phyloP scores from a whole-genome alignment of 345 rosid species.

The Erucastrum elatum region DNA sequence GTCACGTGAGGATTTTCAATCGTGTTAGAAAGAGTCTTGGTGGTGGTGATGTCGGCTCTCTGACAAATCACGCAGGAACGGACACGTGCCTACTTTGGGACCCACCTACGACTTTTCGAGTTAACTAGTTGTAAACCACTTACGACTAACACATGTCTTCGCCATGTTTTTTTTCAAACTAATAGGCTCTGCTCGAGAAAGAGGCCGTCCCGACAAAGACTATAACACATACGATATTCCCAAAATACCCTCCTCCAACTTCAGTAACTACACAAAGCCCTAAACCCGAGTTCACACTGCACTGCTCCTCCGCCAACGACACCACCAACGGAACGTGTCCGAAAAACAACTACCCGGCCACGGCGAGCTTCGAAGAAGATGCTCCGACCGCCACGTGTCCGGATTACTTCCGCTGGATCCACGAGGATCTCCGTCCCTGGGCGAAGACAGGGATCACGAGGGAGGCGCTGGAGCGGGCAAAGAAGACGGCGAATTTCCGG shows the following conservation, averaged over 20 bases:
- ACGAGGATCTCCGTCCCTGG: constrained; percentile 74
- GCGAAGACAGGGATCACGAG: constrained; percentile 55
- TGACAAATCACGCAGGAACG: neutral
- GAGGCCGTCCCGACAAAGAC: constrained; percentile 9
- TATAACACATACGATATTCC: neutral
- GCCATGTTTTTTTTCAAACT: neutral
- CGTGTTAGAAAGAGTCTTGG: constrained; percentile 5
- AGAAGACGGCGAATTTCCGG: constrained; percentile 58
- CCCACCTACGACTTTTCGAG: constrained; percentile 2
- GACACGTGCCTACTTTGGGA: constrained; percentile 20
- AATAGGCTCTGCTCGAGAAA: constrained; percentile 24
- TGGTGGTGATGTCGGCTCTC: constrained; percentile 20
- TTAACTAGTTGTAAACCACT: constrained; percentile 23
- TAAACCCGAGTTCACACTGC: constrained; percentile 26
- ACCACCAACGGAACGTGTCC: constrained; percentile 40
- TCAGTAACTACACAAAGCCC: constrained; percentile 25
- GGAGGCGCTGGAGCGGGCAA: constrained; percentile 60
- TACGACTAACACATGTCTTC: neutral
- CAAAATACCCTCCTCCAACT: constrained; percentile 25
- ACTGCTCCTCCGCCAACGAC: constrained; percentile 24
- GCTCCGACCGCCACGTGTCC: constrained; percentile 48
- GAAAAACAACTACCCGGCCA: constrained; percentile 39
- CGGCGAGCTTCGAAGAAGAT: constrained; percentile 31
- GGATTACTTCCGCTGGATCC: constrained; percentile 68
- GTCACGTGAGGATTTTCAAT: constrained; percentile 27